Percentiles rank a stretch among this genome's conserved stretches.
Evolutionary conservation across 1,284 basidiomycete species (phyloP).

Genomic region (Xerocomus cyaneibrunnescens): DNA sequence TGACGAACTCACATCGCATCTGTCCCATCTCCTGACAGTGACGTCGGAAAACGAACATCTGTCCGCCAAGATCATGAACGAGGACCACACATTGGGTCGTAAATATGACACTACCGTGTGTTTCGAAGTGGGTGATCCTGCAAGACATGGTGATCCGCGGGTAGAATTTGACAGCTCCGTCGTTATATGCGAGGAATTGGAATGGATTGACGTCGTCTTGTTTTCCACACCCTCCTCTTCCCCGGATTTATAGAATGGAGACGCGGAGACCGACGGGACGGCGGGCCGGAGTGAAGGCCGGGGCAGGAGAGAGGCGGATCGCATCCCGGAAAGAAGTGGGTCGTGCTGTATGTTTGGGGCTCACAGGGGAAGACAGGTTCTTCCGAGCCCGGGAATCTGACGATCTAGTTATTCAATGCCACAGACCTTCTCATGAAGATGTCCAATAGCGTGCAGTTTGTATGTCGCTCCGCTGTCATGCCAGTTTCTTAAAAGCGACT

Average conservation of each 20-base stretch:
- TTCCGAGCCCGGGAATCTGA: no score
- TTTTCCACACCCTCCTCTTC: background rate
- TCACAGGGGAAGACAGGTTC: no score
- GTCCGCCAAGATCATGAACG: conserved; percentile 1
- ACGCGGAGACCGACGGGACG: conserved; percentile 11
- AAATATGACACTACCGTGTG: conserved; percentile 29
- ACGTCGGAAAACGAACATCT: conserved; percentile 49
- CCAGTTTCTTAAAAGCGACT: no score
- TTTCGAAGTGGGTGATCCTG: conserved; percentile 40
- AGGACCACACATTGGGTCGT: background rate
- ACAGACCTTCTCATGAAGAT: no score
- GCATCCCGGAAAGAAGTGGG: no score
- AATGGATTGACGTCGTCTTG: background rate
- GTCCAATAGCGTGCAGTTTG: no score
- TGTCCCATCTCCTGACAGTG: conserved; percentile 59
- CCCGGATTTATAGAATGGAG: background rate
- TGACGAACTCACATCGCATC: conserved; percentile 53
- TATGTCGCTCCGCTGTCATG: no score
- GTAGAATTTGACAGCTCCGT: background rate
- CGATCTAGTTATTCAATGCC: no score
- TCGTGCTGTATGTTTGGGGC: no score
- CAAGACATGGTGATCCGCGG: conserved; percentile 22
- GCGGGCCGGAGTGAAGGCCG: conserved; percentile 16
- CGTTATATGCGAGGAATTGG: background rate
- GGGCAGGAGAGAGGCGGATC: no score